A percentile compares a stretch with the other conserved stretches of the same genome.
Conservation (phyloP, 768 basidiomycete genomes). For the Naematelia aurantialba region DNA sequence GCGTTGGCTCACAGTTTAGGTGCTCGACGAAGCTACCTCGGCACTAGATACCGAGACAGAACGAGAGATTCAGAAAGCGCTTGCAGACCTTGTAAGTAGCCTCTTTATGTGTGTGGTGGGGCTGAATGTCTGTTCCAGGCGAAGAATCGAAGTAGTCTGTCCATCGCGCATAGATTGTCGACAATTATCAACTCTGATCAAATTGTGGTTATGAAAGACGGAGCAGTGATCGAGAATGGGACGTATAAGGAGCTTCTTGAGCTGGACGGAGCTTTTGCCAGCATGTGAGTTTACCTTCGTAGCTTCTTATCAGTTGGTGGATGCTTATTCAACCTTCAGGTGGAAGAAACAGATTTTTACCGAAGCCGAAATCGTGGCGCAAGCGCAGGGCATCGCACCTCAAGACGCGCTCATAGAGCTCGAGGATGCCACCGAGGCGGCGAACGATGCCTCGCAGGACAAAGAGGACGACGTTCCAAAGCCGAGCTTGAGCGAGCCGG, state of each 20-base stretch:
- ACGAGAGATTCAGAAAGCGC: constrained; percentile 79
- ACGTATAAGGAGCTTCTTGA: constrained; percentile 72
- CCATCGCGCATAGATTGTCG: constrained; percentile 68
- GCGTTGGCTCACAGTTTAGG: constrained; percentile 49
- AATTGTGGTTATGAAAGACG: constrained; percentile 87
- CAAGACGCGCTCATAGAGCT: constrained; percentile 14
- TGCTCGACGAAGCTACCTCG: constrained; percentile 48
- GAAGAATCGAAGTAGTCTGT: constrained; percentile 67
- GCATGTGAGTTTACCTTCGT: constrained; percentile 25
- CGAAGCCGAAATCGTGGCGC: constrained; percentile 56
- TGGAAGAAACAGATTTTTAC: constrained; percentile 80
- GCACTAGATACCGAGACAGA: constrained; percentile 88
- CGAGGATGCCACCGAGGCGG: constrained; percentile 8
- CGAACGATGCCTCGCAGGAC: neutral
- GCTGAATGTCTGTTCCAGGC: constrained; percentile 30
- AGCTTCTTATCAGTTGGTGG: neutral
- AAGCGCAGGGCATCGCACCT: constrained; percentile 36
- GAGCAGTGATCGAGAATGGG: constrained; percentile 68
- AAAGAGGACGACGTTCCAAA: neutral
- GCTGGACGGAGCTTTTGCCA: constrained; percentile 54
- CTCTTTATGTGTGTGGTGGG: neutral
- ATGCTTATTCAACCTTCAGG: constrained; percentile 55
- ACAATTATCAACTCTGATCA: constrained; percentile 64
- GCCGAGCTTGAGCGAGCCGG: neutral
- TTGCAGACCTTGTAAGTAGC: constrained; percentile 61